Conservation (phyloP, 2,329 filamentous ascomycete species). For the Calycina marina region DNA sequence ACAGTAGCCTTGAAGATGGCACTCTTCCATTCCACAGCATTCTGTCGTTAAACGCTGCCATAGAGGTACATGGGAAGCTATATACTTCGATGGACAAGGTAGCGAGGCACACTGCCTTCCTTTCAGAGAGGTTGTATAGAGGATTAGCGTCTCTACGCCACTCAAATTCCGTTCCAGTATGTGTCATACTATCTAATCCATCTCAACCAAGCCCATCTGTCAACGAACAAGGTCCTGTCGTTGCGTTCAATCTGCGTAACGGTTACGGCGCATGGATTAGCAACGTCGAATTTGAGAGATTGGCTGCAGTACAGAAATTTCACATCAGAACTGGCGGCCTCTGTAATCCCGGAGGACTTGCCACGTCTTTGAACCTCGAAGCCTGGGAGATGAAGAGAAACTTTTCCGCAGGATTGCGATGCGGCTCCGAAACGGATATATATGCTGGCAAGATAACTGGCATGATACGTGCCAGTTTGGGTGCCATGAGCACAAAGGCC, state of each 20-base stretch:
- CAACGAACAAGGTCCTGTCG: slow-evolving; percentile 50
- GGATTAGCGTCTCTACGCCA: slow-evolving; percentile 50
- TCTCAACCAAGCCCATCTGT: slow-evolving; percentile 13
- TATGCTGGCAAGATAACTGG: slow-evolving; percentile 78
- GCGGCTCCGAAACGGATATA: slow-evolving; percentile 70
- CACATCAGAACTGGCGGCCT: slow-evolving; percentile 79
- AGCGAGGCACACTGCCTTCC: slow-evolving; percentile 52
- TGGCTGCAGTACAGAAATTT: slow-evolving; percentile 63
- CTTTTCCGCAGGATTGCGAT: slow-evolving; percentile 73
- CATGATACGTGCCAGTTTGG: slow-evolving; percentile 70
- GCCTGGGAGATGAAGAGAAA: slow-evolving; percentile 75
- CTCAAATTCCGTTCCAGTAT: slow-evolving; percentile 34
- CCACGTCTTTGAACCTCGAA: slow-evolving; percentile 54
- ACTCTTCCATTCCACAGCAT: slow-evolving; percentile 86
- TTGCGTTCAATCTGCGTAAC: slow-evolving; percentile 72
- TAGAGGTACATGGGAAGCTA: slow-evolving; percentile 52
- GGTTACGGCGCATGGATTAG: slow-evolving; percentile 60
- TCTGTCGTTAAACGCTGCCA: slow-evolving; percentile 61
- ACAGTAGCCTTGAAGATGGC: slow-evolving; percentile 79
- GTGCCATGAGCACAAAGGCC: slow-evolving; percentile 69
- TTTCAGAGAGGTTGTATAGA: slow-evolving; percentile 44
- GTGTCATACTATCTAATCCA: slow-evolving; percentile 17
- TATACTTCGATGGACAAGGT: slow-evolving; percentile 59
- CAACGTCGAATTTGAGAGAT: slow-evolving; percentile 73
- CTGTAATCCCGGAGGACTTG: slow-evolving; percentile 83